These are phyloP conservation scores for Obba rivulosa DNA, from an alignment of 768 basidiomycete genomes.

Conservation along the genomic window DNA sequence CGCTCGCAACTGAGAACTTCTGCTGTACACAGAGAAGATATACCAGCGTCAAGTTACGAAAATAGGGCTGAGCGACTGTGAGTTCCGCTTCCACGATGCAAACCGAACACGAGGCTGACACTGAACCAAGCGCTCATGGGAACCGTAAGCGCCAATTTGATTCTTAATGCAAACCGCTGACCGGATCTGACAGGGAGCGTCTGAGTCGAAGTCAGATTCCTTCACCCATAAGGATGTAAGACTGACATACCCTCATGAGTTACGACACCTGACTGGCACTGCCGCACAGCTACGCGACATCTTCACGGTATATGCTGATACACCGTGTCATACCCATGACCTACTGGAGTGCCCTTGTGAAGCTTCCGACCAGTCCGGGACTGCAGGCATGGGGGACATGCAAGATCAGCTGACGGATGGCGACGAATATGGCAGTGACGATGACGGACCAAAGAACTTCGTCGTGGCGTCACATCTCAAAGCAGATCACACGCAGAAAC, in stretches of 20 bases:
- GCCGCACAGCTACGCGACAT: conserved; percentile 75
- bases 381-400: neutral
- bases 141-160: conserved; percentile 37
- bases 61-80: conserved; percentile 82
- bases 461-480: conserved; percentile 61
- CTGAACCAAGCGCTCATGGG: conserved; percentile 59
- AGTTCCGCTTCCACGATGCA: conserved; percentile 27
- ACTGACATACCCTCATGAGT: conserved; percentile 7
- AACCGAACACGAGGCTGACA: conserved; percentile 2
- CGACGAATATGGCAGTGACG: conserved; percentile 23
- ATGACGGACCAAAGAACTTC: conserved; percentile 40
- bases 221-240: conserved; percentile 83
- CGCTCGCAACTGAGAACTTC: neutral
- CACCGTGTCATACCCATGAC: conserved; percentile 89
- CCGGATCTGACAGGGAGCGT: conserved; percentile 27
- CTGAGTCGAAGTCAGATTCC: conserved; percentile 71
- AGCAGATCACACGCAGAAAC: conserved; percentile 35
- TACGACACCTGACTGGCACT: conserved; percentile 4
- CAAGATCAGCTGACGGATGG: neutral
- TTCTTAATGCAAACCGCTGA: neutral
- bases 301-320: conserved; percentile 78
- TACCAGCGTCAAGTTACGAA: conserved; percentile 94
- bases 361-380: conserved; percentile 1
- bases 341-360: conserved; percentile 78
- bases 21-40: conserved; percentile 63